A percentile compares a stretch with the other conserved stretches of the same genome.
Evolutionary conservation across 73 alveolate genomes (phyloP).

Genomic region (Effrenium voratum): DNA sequence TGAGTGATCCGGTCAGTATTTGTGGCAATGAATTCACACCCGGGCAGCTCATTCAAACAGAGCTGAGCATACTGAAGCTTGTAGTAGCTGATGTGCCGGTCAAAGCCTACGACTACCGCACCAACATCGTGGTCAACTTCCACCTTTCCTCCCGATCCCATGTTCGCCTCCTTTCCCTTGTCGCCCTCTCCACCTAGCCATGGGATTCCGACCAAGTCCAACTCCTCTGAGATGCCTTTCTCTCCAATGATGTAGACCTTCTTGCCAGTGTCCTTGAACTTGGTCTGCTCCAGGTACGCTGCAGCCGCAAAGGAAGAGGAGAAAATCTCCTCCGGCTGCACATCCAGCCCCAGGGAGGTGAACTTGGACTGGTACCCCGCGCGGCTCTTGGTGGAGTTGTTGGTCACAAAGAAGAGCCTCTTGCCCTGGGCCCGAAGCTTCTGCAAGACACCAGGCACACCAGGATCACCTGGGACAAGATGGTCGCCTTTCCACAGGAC

Average conservation of each 20-base stretch:
- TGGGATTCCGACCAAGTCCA: slow-evolving; percentile 70
- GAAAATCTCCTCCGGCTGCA: slow-evolving; percentile 91
- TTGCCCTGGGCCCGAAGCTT: slow-evolving; percentile 67
- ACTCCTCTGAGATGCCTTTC: slow-evolving; percentile 86
- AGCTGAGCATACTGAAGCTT: slow-evolving; percentile 94
- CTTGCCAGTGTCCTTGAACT: slow-evolving; percentile 92
- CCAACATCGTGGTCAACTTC: slow-evolving; percentile 87
- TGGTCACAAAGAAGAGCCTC: slow-evolving; percentile 91
- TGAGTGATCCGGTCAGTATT: slow-evolving; percentile 85
- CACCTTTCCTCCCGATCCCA: slow-evolving; percentile 92
- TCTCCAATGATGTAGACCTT: slow-evolving; percentile 94
- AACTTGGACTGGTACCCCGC: slow-evolving; percentile 88
- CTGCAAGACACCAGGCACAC: slow-evolving; percentile 47
- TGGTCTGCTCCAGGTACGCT: slow-evolving; percentile 90
- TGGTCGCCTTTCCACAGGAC: slow-evolving; percentile 86
- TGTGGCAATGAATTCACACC: slow-evolving; percentile 94
- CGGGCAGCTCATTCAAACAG: slow-evolving; percentile 90
- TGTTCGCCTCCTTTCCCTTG: slow-evolving; percentile 67
- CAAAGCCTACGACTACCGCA: slow-evolving; percentile 93
- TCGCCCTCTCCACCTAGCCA: slow-evolving; percentile 90
- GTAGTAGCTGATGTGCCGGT: slow-evolving; percentile 94
- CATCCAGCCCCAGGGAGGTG: slow-evolving; percentile 90
- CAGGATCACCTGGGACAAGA: slow-evolving; percentile 46
- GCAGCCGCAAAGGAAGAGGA: slow-evolving; percentile 93
- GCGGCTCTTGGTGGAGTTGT: slow-evolving; percentile 91